Evolutionary conservation across 768 basidiomycete genomes (phyloP).

Genomic region (Leucocoprinus sp.): DNA sequence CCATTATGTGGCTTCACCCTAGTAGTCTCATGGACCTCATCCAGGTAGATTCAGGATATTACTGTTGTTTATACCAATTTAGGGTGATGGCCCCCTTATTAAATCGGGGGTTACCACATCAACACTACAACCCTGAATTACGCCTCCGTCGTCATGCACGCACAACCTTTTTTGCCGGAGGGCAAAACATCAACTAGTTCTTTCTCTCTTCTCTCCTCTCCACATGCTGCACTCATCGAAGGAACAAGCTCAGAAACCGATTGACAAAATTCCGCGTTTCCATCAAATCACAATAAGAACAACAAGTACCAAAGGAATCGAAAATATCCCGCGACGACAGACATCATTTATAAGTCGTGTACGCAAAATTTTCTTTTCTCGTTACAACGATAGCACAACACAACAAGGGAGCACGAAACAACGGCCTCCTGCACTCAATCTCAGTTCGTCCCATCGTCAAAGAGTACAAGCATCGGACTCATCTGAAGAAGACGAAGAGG

Average conservation of each 20-base stretch:
- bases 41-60: too few species aligned
- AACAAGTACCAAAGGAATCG: background rate
- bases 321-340: conserved; percentile 7
- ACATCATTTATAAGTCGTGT: conserved; percentile 22
- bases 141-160: background rate
- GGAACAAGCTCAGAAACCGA: conserved; percentile 6
- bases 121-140: background rate
- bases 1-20: too few species aligned
- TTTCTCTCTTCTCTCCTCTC: background rate
- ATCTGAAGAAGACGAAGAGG: conserved; percentile 15
- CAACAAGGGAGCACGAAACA: conserved; percentile 3
- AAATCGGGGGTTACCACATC: background rate
- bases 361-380: conserved; percentile 21
- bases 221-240: background rate
- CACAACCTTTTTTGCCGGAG: background rate
- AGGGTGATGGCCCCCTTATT: too few species aligned
- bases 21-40: too few species aligned
- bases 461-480: conserved; percentile 12
- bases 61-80: too few species aligned
- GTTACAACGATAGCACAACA: background rate
- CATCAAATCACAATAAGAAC: background rate
- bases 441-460: conserved; percentile 5
- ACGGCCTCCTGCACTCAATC: conserved; percentile 3
- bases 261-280: background rate
- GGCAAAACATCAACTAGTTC: too few species aligned